Percentiles rank a stretch among this genome's conserved stretches.
Evolutionary conservation across 169 alveolate genomes (phyloP).

Genomic region (Eimeria acervulina): DNA sequence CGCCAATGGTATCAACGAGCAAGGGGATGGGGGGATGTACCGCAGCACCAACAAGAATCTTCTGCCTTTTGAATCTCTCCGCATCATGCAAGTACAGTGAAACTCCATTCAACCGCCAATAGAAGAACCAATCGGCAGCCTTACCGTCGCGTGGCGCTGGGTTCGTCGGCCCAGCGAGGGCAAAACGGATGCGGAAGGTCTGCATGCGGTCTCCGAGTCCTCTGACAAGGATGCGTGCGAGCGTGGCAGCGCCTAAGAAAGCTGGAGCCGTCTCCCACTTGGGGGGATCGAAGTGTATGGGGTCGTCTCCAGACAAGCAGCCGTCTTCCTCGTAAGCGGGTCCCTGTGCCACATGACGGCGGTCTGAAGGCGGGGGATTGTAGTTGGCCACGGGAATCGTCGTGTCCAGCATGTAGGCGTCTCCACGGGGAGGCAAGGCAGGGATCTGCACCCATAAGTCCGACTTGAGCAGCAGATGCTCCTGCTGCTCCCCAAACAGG

Average conservation of each 20-base stretch:
- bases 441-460: constrained; percentile 69
- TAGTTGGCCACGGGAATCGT: constrained; percentile 69
- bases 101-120: background rate
- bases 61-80: background rate
- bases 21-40: background rate
- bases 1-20: background rate
- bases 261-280: constrained; percentile 66
- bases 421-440: constrained; percentile 61
- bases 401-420: constrained; percentile 47
- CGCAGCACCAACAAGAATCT: background rate
- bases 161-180: constrained; percentile 11
- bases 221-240: constrained; percentile 54
- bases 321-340: constrained; percentile 20
- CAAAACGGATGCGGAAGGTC: constrained; percentile 69
- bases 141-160: constrained; percentile 6
- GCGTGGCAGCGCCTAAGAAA: constrained; percentile 64
- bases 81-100: background rate
- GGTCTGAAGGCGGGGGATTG: constrained; percentile 57
- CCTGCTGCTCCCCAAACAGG: constrained; percentile 77
- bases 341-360: constrained; percentile 15
- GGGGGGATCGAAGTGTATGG: constrained; percentile 72
- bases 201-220: constrained; percentile 81
- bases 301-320: background rate
- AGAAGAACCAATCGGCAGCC: background rate
- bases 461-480: constrained; percentile 67